Evolutionary conservation across 225 moss, liverwort and hornwort genomes (phyloP), one percentile per base, ranked within the genome.

Genomic region (Marchantia polymorpha): DNA sequence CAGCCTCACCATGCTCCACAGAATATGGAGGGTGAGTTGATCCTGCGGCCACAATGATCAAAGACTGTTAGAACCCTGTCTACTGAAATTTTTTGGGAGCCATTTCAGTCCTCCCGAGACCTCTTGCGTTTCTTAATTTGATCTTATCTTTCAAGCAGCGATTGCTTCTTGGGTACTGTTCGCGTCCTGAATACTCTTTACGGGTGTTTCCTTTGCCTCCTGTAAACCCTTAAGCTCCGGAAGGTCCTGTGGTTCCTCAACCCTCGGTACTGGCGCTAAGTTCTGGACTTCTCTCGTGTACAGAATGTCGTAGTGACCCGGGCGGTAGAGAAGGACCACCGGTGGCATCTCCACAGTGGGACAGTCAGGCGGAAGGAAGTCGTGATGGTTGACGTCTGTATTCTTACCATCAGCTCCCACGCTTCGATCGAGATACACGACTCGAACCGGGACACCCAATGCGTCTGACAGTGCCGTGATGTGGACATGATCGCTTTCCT

Each of bases 401-500:
- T 81, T 87, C 75, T 91, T 92, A 47, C 92, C 95, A 59, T 89
- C 91, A 71, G 89, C 84, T 53, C 93, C 90, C 15, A 89, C 93
- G 30, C 99, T 99, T 82, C 92, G 93, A 81, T 99, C 99, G 0
- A 99, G 90, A 79, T 99, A 99, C 51, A 99, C 95, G 59, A 99
- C 99, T 12, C 99, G 99, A 2, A 99, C 92, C 22, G 95, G 89
- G 52, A 99, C 99, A 20, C 93, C 91, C 91, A 99, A 84, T 30
- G 99, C 95, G 80, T 99, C 99, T 73, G 99, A 93, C 73, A 99
- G 83, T 64, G 99, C 99, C 39, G 87, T 99, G 78, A 99, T 95
- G 77, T 99, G 99, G 6, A 99, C 92, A 81, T 99, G 99, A 77
- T 99, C 99, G 75, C 99, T 99, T 83, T 99, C 99, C 86, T 99